phyloP scores from a whole-genome alignment of 2,329 filamentous ascomycete species.

The Ceratocystis destructans region DNA sequence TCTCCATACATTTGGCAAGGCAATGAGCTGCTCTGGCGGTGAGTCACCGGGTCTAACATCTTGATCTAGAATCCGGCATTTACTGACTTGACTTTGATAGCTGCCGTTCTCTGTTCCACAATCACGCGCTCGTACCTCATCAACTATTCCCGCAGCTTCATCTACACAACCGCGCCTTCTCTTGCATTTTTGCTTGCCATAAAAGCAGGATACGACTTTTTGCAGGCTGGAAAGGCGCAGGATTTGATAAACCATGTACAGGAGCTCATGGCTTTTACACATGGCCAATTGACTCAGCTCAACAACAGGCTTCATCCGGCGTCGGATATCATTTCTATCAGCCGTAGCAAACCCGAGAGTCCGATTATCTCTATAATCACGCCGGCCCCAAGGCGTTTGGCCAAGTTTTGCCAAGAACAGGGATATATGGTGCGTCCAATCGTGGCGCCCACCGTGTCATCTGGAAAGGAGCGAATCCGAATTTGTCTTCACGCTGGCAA shows the following conservation, averaged over 20 bases:
- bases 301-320: slow-evolving; percentile 24
- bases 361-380: slow-evolving; percentile 54
- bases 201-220: slow-evolving; percentile 41
- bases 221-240: slow-evolving; percentile 37
- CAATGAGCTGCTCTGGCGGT: slow-evolving; percentile 57
- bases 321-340: not conserved
- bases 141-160: slow-evolving; percentile 62
- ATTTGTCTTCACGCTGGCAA: slow-evolving; percentile 58
- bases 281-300: slow-evolving; percentile 31
- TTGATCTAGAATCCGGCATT: rapidly evolving
- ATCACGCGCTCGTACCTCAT: slow-evolving; percentile 50
- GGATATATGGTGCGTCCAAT: slow-evolving; percentile 52
- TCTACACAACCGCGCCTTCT: slow-evolving; percentile 59
- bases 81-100: slow-evolving; percentile 22
- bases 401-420: slow-evolving; percentile 42
- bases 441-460: slow-evolving; percentile 53
- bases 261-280: slow-evolving; percentile 33
- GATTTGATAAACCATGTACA: slow-evolving; percentile 30
- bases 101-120: slow-evolving; percentile 48
- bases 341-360: slow-evolving; percentile 31
- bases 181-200: slow-evolving; percentile 48
- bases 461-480: slow-evolving; percentile 48
- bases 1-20: slow-evolving; percentile 54
- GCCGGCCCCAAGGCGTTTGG: slow-evolving; percentile 42
- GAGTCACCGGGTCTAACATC: slow-evolving; percentile 22